Evolutionary conservation across 805 yeast species (phyloP).

Genomic region (Metschnikowia lunata): DNA sequence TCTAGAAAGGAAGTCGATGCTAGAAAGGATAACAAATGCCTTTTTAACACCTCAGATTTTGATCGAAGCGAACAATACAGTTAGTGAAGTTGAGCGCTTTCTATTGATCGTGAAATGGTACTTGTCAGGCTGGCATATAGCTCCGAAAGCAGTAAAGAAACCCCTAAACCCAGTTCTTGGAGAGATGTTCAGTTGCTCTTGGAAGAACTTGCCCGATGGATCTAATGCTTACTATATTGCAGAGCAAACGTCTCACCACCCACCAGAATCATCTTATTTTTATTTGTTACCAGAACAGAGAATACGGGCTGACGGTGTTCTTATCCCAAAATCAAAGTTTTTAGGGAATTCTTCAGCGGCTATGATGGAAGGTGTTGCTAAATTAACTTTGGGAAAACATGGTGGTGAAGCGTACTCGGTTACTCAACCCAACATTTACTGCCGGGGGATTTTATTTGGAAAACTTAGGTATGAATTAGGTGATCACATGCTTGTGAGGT

Average conservation of each 20-base stretch:
- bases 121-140: conserved; percentile 94
- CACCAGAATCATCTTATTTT: conserved; percentile 95
- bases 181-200: conserved; percentile 83
- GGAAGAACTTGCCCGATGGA: conserved; percentile 76
- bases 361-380: conserved; percentile 89
- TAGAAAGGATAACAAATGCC: conserved; percentile 90
- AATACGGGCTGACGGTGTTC: conserved; percentile 84
- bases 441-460: conserved; percentile 90
- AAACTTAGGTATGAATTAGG: conserved; percentile 87
- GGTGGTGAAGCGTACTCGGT: conserved; percentile 68
- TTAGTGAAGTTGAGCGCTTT: conserved; percentile 66
- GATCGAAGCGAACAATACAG: conserved; percentile 57
- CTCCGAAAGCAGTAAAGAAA: conserved; percentile 97
- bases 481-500: conserved; percentile 77
- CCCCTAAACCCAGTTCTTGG: conserved; percentile 95
- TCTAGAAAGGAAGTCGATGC: conserved; percentile 90
- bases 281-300: conserved; percentile 76
- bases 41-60: conserved; percentile 75
- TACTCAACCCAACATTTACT: conserved; percentile 95
- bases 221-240: conserved; percentile 76
- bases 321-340: conserved; percentile 82
- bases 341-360: conserved; percentile 96
- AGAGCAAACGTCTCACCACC: conserved; percentile 97
- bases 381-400: conserved; percentile 61
- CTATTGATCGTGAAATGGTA: conserved; percentile 80